Evolutionary conservation across 306 rosid species (phyloP).

Genomic region (Crataegus laevigata): DNA sequence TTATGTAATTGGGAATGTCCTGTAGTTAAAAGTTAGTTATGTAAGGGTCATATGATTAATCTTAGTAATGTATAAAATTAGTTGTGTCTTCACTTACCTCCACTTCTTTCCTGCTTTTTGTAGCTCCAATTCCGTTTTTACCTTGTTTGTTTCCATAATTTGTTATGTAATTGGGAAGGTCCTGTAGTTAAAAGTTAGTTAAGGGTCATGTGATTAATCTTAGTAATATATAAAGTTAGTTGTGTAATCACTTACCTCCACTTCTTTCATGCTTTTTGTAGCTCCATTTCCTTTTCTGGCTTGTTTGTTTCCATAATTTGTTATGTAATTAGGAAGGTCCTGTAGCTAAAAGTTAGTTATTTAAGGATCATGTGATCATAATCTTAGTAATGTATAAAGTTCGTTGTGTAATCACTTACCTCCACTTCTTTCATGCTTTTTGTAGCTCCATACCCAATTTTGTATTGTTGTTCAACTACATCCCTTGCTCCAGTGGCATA

Average conservation of each 20-base stretch:
- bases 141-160: not conserved
- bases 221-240: not conserved
- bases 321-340: not conserved
- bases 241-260: not conserved
- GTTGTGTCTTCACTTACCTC: not conserved
- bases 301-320: not conserved
- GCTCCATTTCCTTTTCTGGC: not conserved
- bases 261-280: not conserved
- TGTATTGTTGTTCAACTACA: not conserved
- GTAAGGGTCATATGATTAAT: not conserved
- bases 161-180: not conserved
- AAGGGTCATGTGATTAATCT: not conserved
- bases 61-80: not conserved
- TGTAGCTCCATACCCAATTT: not conserved
- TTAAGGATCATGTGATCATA: not conserved
- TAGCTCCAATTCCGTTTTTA: not conserved
- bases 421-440: not conserved
- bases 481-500: constrained; percentile 16
- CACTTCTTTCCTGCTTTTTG: not conserved
- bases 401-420: not conserved
- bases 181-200: not conserved
- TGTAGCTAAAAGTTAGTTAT: not conserved
- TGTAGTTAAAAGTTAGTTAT: not conserved
- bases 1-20: not conserved
- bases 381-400: not conserved